Evolutionary conservation across 371 early-diverging fungal genomes (phyloP).

Genomic region (Mortierella sp.): DNA sequence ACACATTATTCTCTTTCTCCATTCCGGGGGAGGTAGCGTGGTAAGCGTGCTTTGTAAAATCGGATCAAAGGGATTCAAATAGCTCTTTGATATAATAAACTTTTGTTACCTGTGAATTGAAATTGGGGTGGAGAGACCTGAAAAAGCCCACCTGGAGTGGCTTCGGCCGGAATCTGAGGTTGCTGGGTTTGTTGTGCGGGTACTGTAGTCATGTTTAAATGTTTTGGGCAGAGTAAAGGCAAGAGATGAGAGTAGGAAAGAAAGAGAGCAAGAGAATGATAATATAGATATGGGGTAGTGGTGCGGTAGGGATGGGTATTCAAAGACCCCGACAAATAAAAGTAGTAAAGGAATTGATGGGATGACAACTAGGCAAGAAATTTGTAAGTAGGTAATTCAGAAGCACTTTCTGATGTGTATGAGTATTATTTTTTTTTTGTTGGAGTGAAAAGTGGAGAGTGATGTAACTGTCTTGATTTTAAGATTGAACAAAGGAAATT

Average conservation of each 20-base stretch:
- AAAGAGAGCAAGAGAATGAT: background rate
- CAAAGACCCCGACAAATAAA: too few relatives aligned
- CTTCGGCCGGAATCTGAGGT: background rate
- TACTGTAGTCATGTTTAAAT: background rate
- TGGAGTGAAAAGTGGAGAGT: background rate
- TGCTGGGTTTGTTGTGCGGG: background rate
- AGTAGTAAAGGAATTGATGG: too few relatives aligned
- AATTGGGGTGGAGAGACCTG: slow-evolving; percentile 18
- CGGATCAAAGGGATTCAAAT: background rate
- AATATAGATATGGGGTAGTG: too few relatives aligned
- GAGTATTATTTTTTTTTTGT: too few relatives aligned
- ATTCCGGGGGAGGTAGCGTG: background rate
- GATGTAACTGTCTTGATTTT: too few relatives aligned
- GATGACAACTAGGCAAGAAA: too few relatives aligned
- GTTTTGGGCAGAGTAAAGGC: background rate
- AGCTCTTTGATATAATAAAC: too few relatives aligned
- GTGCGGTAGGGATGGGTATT: too few relatives aligned
- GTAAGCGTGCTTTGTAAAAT: too few relatives aligned
- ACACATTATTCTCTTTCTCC: slow-evolving; percentile 4
- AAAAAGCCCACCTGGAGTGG: slow-evolving; percentile 4
- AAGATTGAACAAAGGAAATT: too few relatives aligned
- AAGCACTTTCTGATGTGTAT: too few relatives aligned
- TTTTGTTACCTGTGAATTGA: slow-evolving; percentile 38
- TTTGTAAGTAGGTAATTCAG: too few relatives aligned
- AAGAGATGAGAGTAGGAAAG: slow-evolving; percentile 2